Base-by-base conservation (phyloP, 169 alveolate species). In the Cryptosporidium bovis region DNA sequence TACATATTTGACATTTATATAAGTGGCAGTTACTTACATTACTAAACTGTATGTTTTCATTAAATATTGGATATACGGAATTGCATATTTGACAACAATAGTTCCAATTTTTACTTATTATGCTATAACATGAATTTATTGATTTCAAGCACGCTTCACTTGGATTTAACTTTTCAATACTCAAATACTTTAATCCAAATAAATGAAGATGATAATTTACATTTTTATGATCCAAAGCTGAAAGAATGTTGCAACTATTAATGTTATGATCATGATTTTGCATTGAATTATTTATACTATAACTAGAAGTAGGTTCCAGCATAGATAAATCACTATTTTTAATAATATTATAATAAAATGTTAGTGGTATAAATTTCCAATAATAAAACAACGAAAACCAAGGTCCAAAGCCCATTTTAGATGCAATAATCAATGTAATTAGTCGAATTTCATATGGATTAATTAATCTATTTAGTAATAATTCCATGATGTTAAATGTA, bases 321-420 rank as follows among this genome's bases (percentile, higher is more conserved):
- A 31, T 20, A 3, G 67, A 31, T 33, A 69, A 69, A 40, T 69
- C 83, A 24, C 36, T 50, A 33, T 50, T 33, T 24, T 55, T 69
- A 27, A 77, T 77, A 16, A 60, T 77, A 62, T 77, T 77, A 18
- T 77, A 77, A 16, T 77, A 77, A 46, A 77, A 77, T 10, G 87
- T 56, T 13, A 77, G n/a, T 29, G 71, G 87, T 56, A 77, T 60
- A 31, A 77, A 77, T 56, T 77, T 77, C 87, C 87, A 77, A 50
- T 77, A 77, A 31, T 77, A 56, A 29, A 60, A 60, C 27, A 77
- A 31, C 15, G 87, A 62, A 24, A 77, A 60, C 87, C 87, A 77
- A 60, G 87, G 87, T 40, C 87, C 87, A 29, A 62, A 77, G 4
- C 87, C 87, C 62, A 62, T 60, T 53, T 77, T 77, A 15, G 87